Evolutionary conservation across 2,329 filamentous ascomycete genomes (phyloP).

Genomic region (Chaetomium strumarium): DNA sequence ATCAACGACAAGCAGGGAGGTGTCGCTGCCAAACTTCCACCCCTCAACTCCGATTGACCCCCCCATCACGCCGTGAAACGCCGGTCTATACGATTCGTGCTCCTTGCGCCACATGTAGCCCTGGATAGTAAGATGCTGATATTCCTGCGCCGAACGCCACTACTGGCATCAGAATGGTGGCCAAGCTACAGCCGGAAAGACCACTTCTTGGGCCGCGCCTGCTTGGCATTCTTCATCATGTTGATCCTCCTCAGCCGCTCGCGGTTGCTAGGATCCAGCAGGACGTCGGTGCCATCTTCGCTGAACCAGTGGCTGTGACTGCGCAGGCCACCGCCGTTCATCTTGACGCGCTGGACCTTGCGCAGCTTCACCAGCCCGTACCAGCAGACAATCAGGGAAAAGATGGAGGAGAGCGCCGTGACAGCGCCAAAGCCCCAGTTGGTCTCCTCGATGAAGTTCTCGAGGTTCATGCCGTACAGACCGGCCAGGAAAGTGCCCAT

Average conservation of each 20-base stretch:
- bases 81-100: constrained; percentile 11
- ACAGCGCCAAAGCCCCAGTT: constrained; percentile 78
- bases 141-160: not conserved
- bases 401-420: constrained; percentile 61
- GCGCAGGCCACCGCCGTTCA: constrained; percentile 39
- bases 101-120: not conserved
- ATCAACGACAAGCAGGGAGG: too few relatives aligned
- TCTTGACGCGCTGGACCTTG: constrained; percentile 80
- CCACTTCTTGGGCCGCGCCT: constrained; percentile 23
- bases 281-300: constrained; percentile 44
- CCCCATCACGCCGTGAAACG: constrained; percentile 5
- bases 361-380: constrained; percentile 81
- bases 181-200: constrained; percentile 6
- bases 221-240: constrained; percentile 37
- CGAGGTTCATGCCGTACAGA: constrained; percentile 99
- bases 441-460: constrained; percentile 96
- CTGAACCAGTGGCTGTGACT: constrained; percentile 38
- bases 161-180: not conserved
- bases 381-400: constrained; percentile 71
- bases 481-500: constrained; percentile 93
- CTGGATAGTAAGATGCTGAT: too few relatives aligned
- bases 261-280: constrained; percentile 49
- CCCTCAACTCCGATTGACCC: too few relatives aligned
- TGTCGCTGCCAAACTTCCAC: too few relatives aligned
- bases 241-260: constrained; percentile 50